Base-by-base conservation (phyloP, 2,329 filamentous ascomycete genomes). In the Trichoderma citrinoviride region DNA sequence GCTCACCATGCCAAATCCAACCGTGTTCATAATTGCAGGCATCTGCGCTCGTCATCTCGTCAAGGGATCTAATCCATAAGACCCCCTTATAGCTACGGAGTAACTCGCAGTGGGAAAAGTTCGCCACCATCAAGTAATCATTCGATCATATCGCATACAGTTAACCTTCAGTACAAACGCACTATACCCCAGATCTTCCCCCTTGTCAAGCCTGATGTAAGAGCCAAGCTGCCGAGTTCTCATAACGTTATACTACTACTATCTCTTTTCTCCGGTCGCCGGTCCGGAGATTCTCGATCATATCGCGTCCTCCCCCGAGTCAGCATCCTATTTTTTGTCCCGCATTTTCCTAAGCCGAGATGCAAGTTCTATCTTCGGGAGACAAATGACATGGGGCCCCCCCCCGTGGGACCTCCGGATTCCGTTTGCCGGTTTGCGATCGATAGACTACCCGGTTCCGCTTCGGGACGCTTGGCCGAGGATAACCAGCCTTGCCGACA, bases 81-180 rank as follows among this genome's bases (percentile, higher is more conserved):
- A 17, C 37, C 46, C 44, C 29, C 21, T n/a, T n/a, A n/a, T 17
- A 7, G 44, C 55, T 5, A 37, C 2, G 12, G 12, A 37, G 3
- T 53, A n/a, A n/a, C n/a, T n/a, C n/a, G n/a, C n/a, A n/a, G 58
- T 62, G 58, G 58, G 47, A 37, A 43, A 50, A 44, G 15, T 61
- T 53, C 25, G 58, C 58, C 58, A 44, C 58, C 37, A 46, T 41
- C 27, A 7, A 37, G 49, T 62, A 54, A 62, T 54, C 7, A n/a
- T 44, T 54, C 25, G 40, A 37, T 54, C 58, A 62, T 62, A 25
- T 37, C 58, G 37, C 40, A 29, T 29, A 21, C 15, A 54, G n/a
- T n/a, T n/a, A 53, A 46, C 33, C 37, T n/a, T n/a, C n/a, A n/a
- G n/a, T n/a, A n/a, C n/a, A n/a, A n/a, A 25, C 47, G 57, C 57